Base-by-base conservation (phyloP, 2,329 filamentous ascomycete genomes). In the Colletotrichum somersetense region DNA sequence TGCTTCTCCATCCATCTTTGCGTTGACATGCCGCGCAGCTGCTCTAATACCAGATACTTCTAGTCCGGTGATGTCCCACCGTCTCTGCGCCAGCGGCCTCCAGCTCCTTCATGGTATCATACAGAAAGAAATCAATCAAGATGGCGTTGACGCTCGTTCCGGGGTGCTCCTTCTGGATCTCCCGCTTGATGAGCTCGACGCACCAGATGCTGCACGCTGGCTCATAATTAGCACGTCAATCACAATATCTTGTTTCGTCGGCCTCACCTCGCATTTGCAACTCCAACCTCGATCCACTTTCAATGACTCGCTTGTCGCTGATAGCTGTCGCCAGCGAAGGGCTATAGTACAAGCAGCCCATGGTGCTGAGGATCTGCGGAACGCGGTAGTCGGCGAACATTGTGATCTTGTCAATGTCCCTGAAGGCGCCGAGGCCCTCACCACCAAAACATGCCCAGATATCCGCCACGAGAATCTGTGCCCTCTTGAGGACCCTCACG, bases 361-460 rank as follows among this genome's bases (percentile, higher is more conserved):
- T 86, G 12, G 91, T 90, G 77, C 95, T 91, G 44, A 99, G 88
- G 76, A 98, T 96, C 83, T 99, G 96, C 18, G 97, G 97, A 66
- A 99, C 92, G 55, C 96, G 92, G 80, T 99, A 99, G 84, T 99
- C 96, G 78, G 96, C 95, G 85, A 99, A 99, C 92, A 98, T 98
- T 73, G 96, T 99, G 77, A 99, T 92, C 80, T 95, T 94, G 83
- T 96, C 92, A 77, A 99, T 97, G 79, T 99, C 96, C 69, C 90
- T 80, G 81, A 99, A 99, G 38, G 88, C 85, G 42, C 96, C 97
- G 77, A 91, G 95, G 35, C 89, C 87, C 75, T 92, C 86, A 57
- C 94, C 95, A 65, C 96, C 90, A 80, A 98, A 98, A 74, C 95
- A 97, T 6, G 96, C 97, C 97, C 97, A 99, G 1, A 98, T 80